These are phyloP conservation scores for Podila epigama DNA, from an alignment of 192 early-diverging fungal species.

Conservation along the genomic window DNA sequence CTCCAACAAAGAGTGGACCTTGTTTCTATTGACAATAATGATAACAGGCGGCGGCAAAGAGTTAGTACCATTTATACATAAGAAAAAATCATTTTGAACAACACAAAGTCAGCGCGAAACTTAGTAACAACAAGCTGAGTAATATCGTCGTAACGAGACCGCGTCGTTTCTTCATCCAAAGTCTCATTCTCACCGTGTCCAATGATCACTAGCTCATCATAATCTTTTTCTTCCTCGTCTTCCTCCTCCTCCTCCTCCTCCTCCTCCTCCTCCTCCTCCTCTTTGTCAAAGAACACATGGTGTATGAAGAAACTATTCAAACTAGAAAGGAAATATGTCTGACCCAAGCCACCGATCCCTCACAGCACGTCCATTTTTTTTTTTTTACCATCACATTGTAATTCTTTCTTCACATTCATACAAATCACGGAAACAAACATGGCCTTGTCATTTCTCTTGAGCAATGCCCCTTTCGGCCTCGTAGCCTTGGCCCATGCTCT, in stretches of 20 bases:
- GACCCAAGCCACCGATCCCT: background rate
- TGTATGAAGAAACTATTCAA: no score
- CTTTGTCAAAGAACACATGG: no score
- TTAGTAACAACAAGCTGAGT: slow-evolving; percentile 43
- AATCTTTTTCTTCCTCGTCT: slow-evolving; percentile 44
- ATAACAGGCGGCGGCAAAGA: no score
- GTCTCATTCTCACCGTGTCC: slow-evolving; percentile 44
- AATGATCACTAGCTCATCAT: slow-evolving; percentile 44
- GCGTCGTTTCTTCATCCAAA: slow-evolving; percentile 32
- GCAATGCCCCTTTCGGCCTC: slow-evolving; percentile 46
- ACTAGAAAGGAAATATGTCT: no score
- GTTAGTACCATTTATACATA: background rate
- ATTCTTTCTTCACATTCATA: background rate
- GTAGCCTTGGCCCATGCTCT: slow-evolving; percentile 25
- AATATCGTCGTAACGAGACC: slow-evolving; percentile 30
- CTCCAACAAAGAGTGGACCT: slow-evolving; percentile 43
- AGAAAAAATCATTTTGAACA: no score
- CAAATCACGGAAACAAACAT: slow-evolving; percentile 6
- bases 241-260: slow-evolving; percentile 19
- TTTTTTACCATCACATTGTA: background rate
- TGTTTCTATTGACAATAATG: slow-evolving; percentile 18
- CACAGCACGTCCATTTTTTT: background rate
- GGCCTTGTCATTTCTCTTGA: slow-evolving; percentile 46
- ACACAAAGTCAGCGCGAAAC: background rate
- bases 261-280: slow-evolving; percentile 22